Evolutionary conservation across 306 rosid genomes (phyloP), one percentile per base, ranked within the genome.

Genomic region (Hippophae gyantsensis): DNA sequence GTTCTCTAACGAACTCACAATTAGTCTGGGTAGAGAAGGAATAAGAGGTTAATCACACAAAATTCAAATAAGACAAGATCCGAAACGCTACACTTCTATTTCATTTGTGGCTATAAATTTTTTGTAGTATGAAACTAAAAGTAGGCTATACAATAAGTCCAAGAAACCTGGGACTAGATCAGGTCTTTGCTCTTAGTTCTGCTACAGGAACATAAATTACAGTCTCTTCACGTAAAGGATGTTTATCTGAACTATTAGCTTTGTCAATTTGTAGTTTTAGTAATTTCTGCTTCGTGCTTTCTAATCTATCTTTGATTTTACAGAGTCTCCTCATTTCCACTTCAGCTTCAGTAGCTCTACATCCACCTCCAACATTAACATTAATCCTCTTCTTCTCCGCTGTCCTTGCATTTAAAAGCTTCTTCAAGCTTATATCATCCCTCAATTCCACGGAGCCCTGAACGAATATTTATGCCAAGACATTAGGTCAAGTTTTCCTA

Each of bases 401-500:
- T 6, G 58, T 75, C 69, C 59, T 76, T 56, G 71, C 75, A 62
- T 84, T 75, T 67, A 82, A 61, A 52, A 86, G 82, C 68, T 75
- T 84, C 90, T 82, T 89, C 85, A 86, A 77, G 80, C 78, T 78
- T 66, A 81, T 84, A 64, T 84, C 88, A 69, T 84, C 97, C 13
- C 80, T 67, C 52, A 69, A 48, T 54, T 80, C 95, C 69, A 43
- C 12, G 1, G 46, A 69, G 41, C 80, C 95, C 97, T 89, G 80
- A 48, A 77, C 13, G 27, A 55, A 72, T 18, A 61, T 42, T 40
- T 46, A 40, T 13, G 25, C 42, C 44, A 50, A 32, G 41, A 59
- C 46, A 54, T 13, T 18, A 18, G 23, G 23, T 18, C 23, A 18
- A 18, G 23, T 18, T 18, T 18, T 18, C 1, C 23, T 18, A 18